These are phyloP conservation scores for Fusarium dlaminii DNA, from an alignment of 2,329 filamentous ascomycete species.

Conservation along the genomic window DNA sequence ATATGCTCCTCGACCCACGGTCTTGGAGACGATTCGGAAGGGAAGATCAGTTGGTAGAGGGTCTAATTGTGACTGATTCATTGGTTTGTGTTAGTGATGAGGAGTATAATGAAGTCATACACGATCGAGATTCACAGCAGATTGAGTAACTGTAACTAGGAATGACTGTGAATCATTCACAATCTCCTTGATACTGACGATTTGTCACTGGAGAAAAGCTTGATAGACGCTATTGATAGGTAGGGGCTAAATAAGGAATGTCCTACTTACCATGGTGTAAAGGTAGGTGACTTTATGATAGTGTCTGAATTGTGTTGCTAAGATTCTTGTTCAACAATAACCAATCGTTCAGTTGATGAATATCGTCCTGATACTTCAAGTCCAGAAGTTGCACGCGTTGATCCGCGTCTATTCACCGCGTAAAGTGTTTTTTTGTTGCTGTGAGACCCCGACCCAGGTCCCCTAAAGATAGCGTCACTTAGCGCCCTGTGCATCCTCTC, in stretches of 20 bases:
- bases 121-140: neutral
- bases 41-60: constrained; percentile 86
- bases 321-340: constrained; percentile 9
- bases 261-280: constrained; percentile 31
- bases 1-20: constrained; percentile 95
- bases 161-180: constrained; percentile 10
- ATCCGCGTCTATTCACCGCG: constrained; percentile 46
- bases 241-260: neutral
- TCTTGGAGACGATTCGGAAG: constrained; percentile 94
- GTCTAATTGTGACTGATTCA: constrained; percentile 85
- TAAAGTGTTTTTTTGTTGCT: constrained; percentile 47
- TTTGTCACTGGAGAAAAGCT: neutral
- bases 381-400: constrained; percentile 25
- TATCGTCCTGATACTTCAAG: constrained; percentile 9
- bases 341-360: constrained; percentile 28
- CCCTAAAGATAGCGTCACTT: constrained; percentile 18
- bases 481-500: constrained; percentile 17
- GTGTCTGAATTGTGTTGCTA: constrained; percentile 12
- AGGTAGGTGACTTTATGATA: neutral
- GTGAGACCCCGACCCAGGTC: constrained; percentile 14
- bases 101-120: neutral
- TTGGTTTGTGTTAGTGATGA: constrained; percentile 37
- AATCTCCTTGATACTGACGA: constrained; percentile 3
- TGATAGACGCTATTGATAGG: neutral
- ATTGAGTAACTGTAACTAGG: neutral